Conservation (phyloP, 371 early-diverging fungal species). For the Blakeslea trispora region DNA sequence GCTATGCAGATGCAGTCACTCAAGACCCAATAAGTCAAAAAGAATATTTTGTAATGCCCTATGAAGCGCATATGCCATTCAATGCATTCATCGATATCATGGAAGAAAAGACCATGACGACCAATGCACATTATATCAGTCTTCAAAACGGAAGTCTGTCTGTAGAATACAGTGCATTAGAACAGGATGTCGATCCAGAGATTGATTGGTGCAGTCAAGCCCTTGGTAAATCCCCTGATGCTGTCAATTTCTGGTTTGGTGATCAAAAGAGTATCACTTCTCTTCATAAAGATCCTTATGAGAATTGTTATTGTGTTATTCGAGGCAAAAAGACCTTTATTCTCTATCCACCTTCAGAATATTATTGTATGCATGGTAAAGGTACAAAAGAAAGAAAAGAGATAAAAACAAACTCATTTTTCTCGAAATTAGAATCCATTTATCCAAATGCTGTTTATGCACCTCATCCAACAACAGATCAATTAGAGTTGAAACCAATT, state of each 20-base stretch:
- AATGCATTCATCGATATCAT: conserved; percentile 53
- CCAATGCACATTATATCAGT: conserved; percentile 62
- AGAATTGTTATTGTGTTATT: conserved; percentile 77
- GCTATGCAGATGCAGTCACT: conserved; percentile 69
- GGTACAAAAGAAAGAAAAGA: too few species aligned
- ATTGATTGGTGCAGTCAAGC: conserved; percentile 68
- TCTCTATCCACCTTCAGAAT: conserved; percentile 71
- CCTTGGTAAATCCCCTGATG: conserved; percentile 67
- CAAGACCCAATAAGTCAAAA: conserved; percentile 41
- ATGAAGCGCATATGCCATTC: conserved; percentile 65
- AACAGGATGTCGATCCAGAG: conserved; percentile 62
- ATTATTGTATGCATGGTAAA: conserved; percentile 65
- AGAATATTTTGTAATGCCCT: conserved; percentile 70
- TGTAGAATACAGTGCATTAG: conserved; percentile 54
- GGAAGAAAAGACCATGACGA: conserved; percentile 22
- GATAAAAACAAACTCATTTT: too few species aligned
- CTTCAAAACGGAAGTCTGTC: conserved; percentile 72
- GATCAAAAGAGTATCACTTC: conserved; percentile 63
- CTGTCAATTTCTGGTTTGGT: conserved; percentile 84
- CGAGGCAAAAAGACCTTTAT: conserved; percentile 74
- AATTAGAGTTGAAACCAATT: conserved; percentile 40
- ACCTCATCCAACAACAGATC: conserved; percentile 25
- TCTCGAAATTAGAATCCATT: conserved; percentile 60
- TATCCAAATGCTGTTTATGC: conserved; percentile 60
- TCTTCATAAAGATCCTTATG: conserved; percentile 82